Base-by-base conservation (phyloP, 176 grass and related monocot genomes). In the Oryza longistaminata region DNA sequence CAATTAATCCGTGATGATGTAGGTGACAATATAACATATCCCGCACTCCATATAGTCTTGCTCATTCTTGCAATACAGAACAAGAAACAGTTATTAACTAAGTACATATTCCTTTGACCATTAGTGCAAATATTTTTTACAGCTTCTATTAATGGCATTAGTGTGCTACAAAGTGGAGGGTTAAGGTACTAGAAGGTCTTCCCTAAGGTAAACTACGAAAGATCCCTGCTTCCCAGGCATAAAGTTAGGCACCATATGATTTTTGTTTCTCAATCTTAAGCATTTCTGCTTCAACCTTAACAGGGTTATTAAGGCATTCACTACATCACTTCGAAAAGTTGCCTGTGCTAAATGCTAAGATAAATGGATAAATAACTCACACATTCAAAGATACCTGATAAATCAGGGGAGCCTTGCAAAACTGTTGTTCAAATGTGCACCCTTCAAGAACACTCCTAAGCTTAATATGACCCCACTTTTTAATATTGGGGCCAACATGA, bases 391-490 rank as follows among this genome's bases (percentile, higher is more conserved):
- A 7, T 44, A 92, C 96, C 96, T 98, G 93, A 85, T 95, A 98
- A 89, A 92, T 91, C 69, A 98, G 90, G 58, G 96, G 93, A 17
- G 96, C 93, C 83, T 93, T 92, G 74, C 80, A 87, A 86, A 98
- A 98, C 48, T 93, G 91, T 87, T 92, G 95, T 21, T 90, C 85
- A 68, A 95, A 98, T 83, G 77, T 66, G 58, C 85, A 89, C 24
- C 87, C 88, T 73, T 95, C 87, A 85, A 98, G 93, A 82, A 98
- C 68, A 88, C 17, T 90, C 79, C 91, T 88, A 79, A 98, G 62
- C 76, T 98, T 98, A 89, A 95, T 92, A 90, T 98, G 96, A 14
- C 96, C 96, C 96, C 96, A 98, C 60, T 84, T 95, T 70, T 82
- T 98, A 17, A 95, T 80, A 92, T 79, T 95, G 21, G 89, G 40